Percentiles rank a stretch among this genome's conserved stretches.
These are phyloP conservation scores for Phytophthora megakarya DNA, from an alignment of 352 stramenopile species.

Conservation along the genomic window DNA sequence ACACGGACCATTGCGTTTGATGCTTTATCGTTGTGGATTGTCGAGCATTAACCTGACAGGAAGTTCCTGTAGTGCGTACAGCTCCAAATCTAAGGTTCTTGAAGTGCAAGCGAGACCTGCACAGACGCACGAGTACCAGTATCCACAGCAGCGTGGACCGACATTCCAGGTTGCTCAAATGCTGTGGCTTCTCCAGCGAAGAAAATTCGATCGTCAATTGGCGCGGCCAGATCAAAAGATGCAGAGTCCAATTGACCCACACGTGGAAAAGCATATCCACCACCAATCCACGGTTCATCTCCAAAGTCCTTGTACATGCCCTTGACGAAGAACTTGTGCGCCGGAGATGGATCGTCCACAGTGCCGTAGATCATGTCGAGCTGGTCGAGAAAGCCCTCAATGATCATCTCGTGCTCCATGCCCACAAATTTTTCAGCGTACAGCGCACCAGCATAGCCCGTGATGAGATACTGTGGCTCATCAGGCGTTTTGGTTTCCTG, in stretches of 20 bases:
- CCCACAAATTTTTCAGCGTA: slow-evolving; percentile 62
- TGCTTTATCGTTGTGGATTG: too few relatives aligned
- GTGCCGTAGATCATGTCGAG: slow-evolving; percentile 81
- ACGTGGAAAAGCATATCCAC: slow-evolving; percentile 78
- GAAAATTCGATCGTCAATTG: slow-evolving; percentile 75
- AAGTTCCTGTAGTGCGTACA: not conserved
- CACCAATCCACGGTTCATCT: slow-evolving; percentile 66
- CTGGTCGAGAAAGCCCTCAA: slow-evolving; percentile 69
- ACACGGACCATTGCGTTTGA: too few relatives aligned
- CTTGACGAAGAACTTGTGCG: slow-evolving; percentile 65
- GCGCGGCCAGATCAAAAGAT: slow-evolving; percentile 55
- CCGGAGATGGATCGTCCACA: slow-evolving; percentile 54
- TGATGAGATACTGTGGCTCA: slow-evolving; percentile 71
- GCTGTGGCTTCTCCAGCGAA: slow-evolving; percentile 84
- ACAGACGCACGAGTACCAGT: slow-evolving; percentile 70
- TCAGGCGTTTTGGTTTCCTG: slow-evolving; percentile 7
- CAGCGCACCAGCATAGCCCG: slow-evolving; percentile 69
- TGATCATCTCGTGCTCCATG: slow-evolving; percentile 56
- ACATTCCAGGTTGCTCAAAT: slow-evolving; percentile 83
- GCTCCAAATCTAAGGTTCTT: slow-evolving; percentile 12
- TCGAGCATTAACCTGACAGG: too few relatives aligned
- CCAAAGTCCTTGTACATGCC: slow-evolving; percentile 84
- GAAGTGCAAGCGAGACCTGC: slow-evolving; percentile 55
- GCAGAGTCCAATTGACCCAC: slow-evolving; percentile 72
- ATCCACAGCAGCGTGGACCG: slow-evolving; percentile 82